Evolutionary conservation across 2,329 filamentous ascomycete genomes (phyloP).

Genomic region (Pseudogymnoascus sp.): DNA sequence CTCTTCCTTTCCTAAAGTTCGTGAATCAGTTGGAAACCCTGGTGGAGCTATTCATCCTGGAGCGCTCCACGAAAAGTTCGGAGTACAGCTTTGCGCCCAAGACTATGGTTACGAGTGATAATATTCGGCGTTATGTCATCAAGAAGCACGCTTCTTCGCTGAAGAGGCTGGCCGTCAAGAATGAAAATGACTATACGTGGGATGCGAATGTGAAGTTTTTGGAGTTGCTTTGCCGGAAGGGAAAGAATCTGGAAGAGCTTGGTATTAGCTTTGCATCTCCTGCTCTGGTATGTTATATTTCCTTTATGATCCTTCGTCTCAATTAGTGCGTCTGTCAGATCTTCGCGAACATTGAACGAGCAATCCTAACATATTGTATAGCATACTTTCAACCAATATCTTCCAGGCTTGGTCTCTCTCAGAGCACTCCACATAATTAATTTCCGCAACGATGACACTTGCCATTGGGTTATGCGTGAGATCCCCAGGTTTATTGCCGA

Average conservation of each 20-base stretch:
- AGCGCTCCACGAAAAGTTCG: conserved; percentile 44
- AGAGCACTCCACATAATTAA: conserved; percentile 49
- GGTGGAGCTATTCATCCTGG: conserved; percentile 53
- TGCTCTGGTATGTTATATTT: conserved; percentile 46
- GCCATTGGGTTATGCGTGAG: conserved; percentile 49
- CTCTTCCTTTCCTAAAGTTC: conserved; percentile 45
- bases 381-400: conserved; percentile 51
- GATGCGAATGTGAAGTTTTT: conserved; percentile 50
- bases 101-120: conserved; percentile 44
- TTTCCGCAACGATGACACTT: conserved; percentile 50
- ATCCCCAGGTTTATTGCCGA: conserved; percentile 53
- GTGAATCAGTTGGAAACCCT: conserved; percentile 46
- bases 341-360: conserved; percentile 7
- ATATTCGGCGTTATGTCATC: conserved; percentile 50
- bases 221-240: conserved; percentile 45
- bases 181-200: conserved; percentile 47
- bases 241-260: conserved; percentile 46
- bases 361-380: conserved; percentile 24
- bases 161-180: conserved; percentile 53
- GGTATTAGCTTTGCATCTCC: conserved; percentile 43
- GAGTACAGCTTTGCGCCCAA: conserved; percentile 47
- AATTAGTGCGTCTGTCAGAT: not conserved
- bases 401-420: conserved; percentile 41
- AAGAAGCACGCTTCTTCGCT: conserved; percentile 50
- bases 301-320: conserved; percentile 39